Conservation (phyloP, 257 asterid genomes). For the Coffea canephora region DNA sequence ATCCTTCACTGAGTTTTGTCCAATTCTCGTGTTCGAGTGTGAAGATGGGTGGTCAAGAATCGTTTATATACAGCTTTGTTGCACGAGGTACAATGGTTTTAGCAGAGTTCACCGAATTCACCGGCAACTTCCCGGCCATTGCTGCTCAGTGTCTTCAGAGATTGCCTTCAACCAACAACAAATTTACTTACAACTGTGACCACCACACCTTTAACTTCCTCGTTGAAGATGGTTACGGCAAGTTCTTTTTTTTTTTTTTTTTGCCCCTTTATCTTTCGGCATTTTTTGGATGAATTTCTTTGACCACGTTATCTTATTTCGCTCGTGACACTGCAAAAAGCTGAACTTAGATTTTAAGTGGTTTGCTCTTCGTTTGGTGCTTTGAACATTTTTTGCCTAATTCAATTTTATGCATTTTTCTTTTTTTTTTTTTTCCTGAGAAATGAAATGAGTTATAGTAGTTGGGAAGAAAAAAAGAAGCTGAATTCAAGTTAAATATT, state of each 20-base stretch:
- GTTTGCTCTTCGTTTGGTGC: not conserved
- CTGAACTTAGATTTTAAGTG: not conserved
- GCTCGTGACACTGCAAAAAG: not conserved
- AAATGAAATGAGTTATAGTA: not conserved
- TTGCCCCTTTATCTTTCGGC: not conserved
- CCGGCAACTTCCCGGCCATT: conserved; percentile 84
- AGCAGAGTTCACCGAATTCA: conserved; percentile 83
- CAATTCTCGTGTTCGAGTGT: not conserved
- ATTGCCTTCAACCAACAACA: conserved; percentile 63
- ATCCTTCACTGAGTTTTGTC: not conserved
- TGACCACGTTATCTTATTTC: conserved; percentile 6
- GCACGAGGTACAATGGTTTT: conserved; percentile 77
- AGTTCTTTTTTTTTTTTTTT: not conserved
- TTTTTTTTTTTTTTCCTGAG: not conserved
- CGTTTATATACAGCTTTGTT: conserved; percentile 83
- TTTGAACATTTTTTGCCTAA: not conserved
- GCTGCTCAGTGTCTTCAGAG: conserved; percentile 80
- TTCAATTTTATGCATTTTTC: not conserved
- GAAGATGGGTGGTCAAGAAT: conserved; percentile 79
- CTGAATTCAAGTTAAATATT: conserved; percentile 22
- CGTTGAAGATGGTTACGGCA: conserved; percentile 79
- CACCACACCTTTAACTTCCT: conserved; percentile 73
- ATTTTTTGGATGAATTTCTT: not conserved
- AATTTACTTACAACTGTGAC: conserved; percentile 74
- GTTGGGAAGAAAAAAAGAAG: not conserved